These are phyloP conservation scores for Raddia guianensis DNA, from an alignment of 176 grass and related monocot genomes.

Conservation along the genomic window DNA sequence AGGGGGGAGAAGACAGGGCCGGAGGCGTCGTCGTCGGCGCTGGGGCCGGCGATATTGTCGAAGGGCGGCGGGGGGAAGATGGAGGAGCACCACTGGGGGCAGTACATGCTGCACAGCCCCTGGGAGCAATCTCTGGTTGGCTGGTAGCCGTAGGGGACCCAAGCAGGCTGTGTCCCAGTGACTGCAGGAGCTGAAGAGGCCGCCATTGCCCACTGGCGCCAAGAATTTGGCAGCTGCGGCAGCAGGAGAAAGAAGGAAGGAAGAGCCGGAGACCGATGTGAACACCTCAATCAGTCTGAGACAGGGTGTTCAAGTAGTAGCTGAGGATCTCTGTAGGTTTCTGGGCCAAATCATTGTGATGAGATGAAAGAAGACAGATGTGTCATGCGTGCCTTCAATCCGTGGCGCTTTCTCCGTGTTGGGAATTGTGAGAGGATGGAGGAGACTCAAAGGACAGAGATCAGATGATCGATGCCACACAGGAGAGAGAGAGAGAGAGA, in stretches of 20 bases:
- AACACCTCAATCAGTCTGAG: conserved; percentile 1
- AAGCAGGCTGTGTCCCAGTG: conserved; percentile 47
- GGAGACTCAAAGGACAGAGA: not conserved
- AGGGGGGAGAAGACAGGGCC: conserved; percentile 73
- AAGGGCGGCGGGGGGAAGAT: conserved; percentile 87
- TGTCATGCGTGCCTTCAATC: conserved; percentile 20
- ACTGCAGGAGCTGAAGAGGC: conserved; percentile 40
- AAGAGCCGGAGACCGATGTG: conserved; percentile 14
- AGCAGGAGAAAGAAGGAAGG: not conserved
- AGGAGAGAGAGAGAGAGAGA: not conserved
- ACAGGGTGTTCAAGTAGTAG: conserved; percentile 31
- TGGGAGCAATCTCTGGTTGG: conserved; percentile 81
- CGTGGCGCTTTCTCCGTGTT: conserved; percentile 40
- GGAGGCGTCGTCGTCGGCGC: conserved; percentile 54
- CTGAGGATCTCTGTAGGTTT: conserved; percentile 44
- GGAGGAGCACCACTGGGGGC: conserved; percentile 95
- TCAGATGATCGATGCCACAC: conserved; percentile 47
- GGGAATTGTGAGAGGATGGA: conserved; percentile 37
- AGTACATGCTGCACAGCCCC: conserved; percentile 90
- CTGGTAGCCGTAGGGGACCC: conserved; percentile 88
- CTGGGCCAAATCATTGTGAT: conserved; percentile 52
- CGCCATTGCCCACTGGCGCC: conserved; percentile 48
- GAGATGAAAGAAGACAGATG: conserved; percentile 6
- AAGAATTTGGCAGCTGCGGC: conserved; percentile 3
- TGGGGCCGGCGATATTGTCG: conserved; percentile 43